Evolutionary conservation across 192 early-diverging fungal genomes (phyloP), one percentile per base, ranked within the genome.

Genomic region (Coemansia sp.): DNA sequence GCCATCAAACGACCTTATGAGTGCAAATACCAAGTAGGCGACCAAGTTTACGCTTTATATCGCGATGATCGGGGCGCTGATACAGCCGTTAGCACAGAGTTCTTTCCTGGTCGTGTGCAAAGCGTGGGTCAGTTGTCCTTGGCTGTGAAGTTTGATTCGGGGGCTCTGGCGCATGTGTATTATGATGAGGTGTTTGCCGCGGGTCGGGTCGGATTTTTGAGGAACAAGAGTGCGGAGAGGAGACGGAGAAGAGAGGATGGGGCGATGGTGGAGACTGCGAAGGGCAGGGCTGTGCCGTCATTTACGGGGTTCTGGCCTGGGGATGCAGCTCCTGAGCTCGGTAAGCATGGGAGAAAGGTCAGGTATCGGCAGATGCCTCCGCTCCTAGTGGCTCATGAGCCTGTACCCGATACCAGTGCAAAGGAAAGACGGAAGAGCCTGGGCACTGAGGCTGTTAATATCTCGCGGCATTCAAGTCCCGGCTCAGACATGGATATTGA

Each of bases 141-240:
- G 19, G 75, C 75, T 1, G 36, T 82, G 5, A 55, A 63, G 29
- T 82, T 69, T 32, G 75, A 77, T 32, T 41, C 72, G 0, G 75
- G 59, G 5, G 72, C 42, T 15, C 34, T 82, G 64, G 62, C 58
- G 3, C 80, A 82, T 29, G 80, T 77, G 41, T 77, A 77, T 62
- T 82, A 82, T 29, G 80, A 82, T 45, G 80, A 82, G 66, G 68
- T 72, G 66, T 82, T 82, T 72, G 75, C 80, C 0, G 80, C 80
- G 0, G 80, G 75, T 19, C 61, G 75, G 0, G 75, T 77, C 2
- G 80, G 80, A 6, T 82, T 82, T 71, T 42, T 82, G 71, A 68
- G 80, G 14, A 51, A 63, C 27, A 62, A 42, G 63, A 77, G 75
- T 66, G 69, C 69, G 41, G 63, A 70, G 42, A 72, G 80, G 51